Conservation (phyloP, 768 basidiomycete species). For the Fistulinella prunicolor region DNA sequence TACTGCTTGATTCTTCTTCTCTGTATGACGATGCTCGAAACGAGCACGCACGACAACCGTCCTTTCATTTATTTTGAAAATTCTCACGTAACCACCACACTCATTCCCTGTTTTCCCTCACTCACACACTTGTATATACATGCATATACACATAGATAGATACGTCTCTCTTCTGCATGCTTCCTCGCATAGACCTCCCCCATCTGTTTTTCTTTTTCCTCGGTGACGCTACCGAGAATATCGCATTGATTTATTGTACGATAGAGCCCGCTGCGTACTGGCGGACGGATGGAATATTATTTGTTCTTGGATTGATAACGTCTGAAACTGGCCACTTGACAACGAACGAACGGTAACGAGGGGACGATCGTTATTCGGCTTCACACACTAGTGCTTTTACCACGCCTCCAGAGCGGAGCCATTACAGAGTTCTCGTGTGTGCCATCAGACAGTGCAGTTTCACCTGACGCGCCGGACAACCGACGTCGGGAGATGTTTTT, state of each 20-base stretch:
- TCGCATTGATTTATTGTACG: slow-evolving; percentile 38
- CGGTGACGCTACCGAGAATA: slow-evolving; percentile 21
- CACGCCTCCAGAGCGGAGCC: no score
- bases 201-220: slow-evolving; percentile 11
- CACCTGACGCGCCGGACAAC: background rate
- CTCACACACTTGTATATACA: slow-evolving; percentile 37
- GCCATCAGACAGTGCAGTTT: slow-evolving; percentile 1
- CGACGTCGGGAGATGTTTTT: background rate
- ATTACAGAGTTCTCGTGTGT: no score
- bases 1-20: background rate
- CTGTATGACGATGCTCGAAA: slow-evolving; percentile 16
- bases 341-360: slow-evolving; percentile 17
- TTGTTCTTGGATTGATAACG: slow-evolving; percentile 23
- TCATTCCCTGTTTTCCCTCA: slow-evolving; percentile 23
- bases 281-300: slow-evolving; percentile 34
- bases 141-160: slow-evolving; percentile 38
- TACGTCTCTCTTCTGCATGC: slow-evolving; percentile 23
- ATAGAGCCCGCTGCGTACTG: slow-evolving; percentile 22
- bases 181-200: slow-evolving; percentile 27
- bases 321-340: slow-evolving; percentile 12
- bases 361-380: background rate
- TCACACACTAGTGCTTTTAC: slow-evolving; percentile 4
- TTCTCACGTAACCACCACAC: slow-evolving; percentile 21
- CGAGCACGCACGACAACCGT: slow-evolving; percentile 23
- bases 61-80: slow-evolving; percentile 10